These are phyloP conservation scores for Aspergillus funiculosus DNA, from an alignment of 495 filamentous ascomycete species.

Conservation along the genomic window DNA sequence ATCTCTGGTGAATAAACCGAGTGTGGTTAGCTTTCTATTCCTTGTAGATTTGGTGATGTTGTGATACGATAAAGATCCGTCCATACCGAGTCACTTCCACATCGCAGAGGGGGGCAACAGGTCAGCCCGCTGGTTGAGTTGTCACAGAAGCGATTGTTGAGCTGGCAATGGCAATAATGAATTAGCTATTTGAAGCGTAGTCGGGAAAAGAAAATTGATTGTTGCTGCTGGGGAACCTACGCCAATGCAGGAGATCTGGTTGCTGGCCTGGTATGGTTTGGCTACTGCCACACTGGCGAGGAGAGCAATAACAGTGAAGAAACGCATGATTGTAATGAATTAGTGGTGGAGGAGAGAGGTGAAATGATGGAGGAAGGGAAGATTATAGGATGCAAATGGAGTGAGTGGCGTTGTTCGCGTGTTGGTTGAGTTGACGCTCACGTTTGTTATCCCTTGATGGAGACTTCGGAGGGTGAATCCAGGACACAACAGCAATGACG, in stretches of 20 bases:
- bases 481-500: background rate
- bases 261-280: background rate
- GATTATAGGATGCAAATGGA: no score
- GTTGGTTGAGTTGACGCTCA: background rate
- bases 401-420: no score
- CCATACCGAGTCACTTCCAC: conserved; percentile 1
- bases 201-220: no score
- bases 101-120: background rate
- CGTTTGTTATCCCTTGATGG: conserved; percentile 4
- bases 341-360: background rate
- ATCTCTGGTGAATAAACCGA: no score
- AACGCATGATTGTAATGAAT: no score
- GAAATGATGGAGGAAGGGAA: background rate
- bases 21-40: no score
- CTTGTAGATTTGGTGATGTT: no score
- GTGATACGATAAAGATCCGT: background rate
- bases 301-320: conserved; percentile 1
- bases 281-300: background rate
- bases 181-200: no score
- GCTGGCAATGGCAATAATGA: background rate
- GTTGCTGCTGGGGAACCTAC: background rate
- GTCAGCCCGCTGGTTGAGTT: background rate
- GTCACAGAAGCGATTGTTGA: conserved; percentile 2
- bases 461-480: background rate
- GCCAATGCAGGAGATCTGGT: conserved; percentile 1